Evolutionary conservation across 1,139 yeast species (phyloP).

Genomic region (Insectozyma bohioensis): DNA sequence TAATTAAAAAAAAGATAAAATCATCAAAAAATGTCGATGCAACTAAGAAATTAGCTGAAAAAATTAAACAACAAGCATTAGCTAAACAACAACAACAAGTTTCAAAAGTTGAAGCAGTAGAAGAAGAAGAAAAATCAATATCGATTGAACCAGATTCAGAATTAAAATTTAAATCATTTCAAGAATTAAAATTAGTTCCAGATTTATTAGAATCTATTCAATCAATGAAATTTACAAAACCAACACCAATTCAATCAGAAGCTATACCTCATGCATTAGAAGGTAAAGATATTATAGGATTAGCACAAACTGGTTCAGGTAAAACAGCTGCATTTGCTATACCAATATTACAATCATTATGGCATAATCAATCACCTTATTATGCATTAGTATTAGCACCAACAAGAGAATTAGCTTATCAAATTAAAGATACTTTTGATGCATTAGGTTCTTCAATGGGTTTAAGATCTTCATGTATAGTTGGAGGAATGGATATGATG

Average conservation of each 20-base stretch:
- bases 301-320: slow-evolving; percentile 85
- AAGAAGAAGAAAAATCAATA: slow-evolving; percentile 15
- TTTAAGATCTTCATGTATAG: slow-evolving; percentile 78
- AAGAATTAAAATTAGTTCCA: slow-evolving; percentile 66
- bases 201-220: slow-evolving; percentile 81
- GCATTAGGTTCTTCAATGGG: slow-evolving; percentile 94
- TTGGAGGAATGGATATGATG: slow-evolving; percentile 99
- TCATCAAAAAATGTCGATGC: slow-evolving; percentile 21
- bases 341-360: slow-evolving; percentile 86
- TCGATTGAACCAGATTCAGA: slow-evolving; percentile 18
- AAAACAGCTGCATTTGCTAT: slow-evolving; percentile 86
- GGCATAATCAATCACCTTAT: slow-evolving; percentile 86
- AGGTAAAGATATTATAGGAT: slow-evolving; percentile 80
- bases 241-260: slow-evolving; percentile 91
- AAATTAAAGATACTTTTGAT: slow-evolving; percentile 92
- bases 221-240: slow-evolving; percentile 59
- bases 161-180: slow-evolving; percentile 41
- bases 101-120: slow-evolving; percentile 14
- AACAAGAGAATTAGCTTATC: slow-evolving; percentile 95
- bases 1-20: slow-evolving; percentile 18
- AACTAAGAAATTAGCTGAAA: slow-evolving; percentile 43
- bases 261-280: slow-evolving; percentile 89
- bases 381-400: slow-evolving; percentile 93
- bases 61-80: slow-evolving; percentile 55
- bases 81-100: slow-evolving; percentile 22